Base-by-base conservation (phyloP, 2,329 filamentous ascomycete genomes). In the Clarireedia hainanense region DNA sequence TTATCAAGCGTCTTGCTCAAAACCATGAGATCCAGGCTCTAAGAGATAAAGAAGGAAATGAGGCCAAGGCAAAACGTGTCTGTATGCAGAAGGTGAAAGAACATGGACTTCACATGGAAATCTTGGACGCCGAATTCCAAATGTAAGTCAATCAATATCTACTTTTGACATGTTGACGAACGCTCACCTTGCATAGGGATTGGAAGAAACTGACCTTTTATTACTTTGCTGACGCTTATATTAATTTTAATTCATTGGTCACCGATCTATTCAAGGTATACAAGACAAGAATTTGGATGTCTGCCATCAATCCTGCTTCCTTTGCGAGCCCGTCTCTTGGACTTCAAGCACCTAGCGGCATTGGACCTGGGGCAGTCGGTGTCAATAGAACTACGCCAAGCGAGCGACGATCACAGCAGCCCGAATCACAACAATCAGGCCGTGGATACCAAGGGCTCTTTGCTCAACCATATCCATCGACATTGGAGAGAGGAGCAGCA, bases 251-350 rank as follows among this genome's bases (percentile, higher is more conserved):
- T 70, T 89, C 90, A 2, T 82, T 99, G 15, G 94, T 99, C 52
- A 96, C 91, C 0, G 94, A 99, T 69, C 79, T 99, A 12, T 99
- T 97, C 80, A 97, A 97, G 74, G 92, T 97, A 60, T 99, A 97
- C 79, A 99, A 99, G 76, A 96, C 92, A 23, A 84, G 95, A 64
- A 99, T 99, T 66, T 99, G 94, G 94, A 96, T 99, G 89, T 97
- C 92, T 4, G 94, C 94, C 4, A 95, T 99, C 71, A 99, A 99
- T 69, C 94, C 94, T 6, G 94, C 92, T 5, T 96, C 92, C 0
- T 96, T 97, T 71, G 88, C 88, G 24, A 91, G 85, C 60, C 87
- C 88, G 17, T 84, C 83, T 3, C 76, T 89, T 49, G 86, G 86
- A 26, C 75, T 91, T 23, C 84, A 86, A 68, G 83, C 85, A 2